Conservation (phyloP, 179 eudicot species). For the Carnegiea gigantea region DNA sequence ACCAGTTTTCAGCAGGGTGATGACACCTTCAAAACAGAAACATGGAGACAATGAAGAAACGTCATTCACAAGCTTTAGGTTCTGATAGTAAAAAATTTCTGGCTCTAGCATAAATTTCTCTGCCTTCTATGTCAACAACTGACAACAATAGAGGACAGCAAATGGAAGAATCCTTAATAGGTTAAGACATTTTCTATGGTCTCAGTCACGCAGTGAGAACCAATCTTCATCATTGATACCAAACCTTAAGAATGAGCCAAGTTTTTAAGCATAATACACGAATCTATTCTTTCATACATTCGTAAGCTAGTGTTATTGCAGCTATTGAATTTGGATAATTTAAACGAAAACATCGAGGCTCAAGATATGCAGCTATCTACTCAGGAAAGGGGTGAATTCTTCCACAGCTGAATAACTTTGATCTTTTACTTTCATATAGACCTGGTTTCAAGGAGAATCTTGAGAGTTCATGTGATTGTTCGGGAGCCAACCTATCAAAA, state of each 20-base stretch:
- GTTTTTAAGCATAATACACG: background rate
- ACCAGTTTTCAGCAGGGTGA: conserved; percentile 82
- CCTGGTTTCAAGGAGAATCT: too few relatives aligned
- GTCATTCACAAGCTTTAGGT: background rate
- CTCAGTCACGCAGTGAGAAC: background rate
- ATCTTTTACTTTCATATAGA: too few relatives aligned
- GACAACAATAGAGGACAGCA: background rate
- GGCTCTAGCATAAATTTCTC: background rate
- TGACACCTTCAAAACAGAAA: conserved; percentile 56
- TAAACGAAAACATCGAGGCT: too few relatives aligned
- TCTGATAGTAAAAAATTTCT: background rate
- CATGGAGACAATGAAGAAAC: background rate
- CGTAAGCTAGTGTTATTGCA: too few relatives aligned
- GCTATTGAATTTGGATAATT: too few relatives aligned
- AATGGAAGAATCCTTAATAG: background rate
- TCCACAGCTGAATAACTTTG: too few relatives aligned
- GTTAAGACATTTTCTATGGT: background rate
- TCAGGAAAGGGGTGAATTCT: too few relatives aligned
- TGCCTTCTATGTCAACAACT: background rate
- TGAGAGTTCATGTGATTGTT: too few relatives aligned
- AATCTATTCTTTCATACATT: too few relatives aligned
- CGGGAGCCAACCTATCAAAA: too few relatives aligned
- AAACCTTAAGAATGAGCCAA: background rate
- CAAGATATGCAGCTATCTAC: too few relatives aligned
- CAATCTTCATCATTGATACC: background rate